Conservation (phyloP, 805 yeast species). For the Yarrowia osloensis region DNA sequence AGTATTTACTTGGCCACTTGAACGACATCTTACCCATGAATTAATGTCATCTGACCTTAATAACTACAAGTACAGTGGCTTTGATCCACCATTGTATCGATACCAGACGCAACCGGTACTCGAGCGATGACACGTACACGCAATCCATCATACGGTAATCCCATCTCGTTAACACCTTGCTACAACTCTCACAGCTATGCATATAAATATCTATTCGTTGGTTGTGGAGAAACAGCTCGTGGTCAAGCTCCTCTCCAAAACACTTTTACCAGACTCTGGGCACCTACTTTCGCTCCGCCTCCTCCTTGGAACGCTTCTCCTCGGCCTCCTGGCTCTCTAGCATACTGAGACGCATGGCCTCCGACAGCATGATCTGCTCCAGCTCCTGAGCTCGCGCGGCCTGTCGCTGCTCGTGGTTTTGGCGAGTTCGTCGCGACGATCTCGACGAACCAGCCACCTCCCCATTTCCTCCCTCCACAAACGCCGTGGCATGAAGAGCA, state of each 20-base stretch:
- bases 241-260: neutral
- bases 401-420: conserved; percentile 34
- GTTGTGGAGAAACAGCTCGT: neutral
- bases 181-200: too few species aligned
- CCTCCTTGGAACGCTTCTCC: neutral
- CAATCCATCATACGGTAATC: too few species aligned
- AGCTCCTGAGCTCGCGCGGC: conserved; percentile 45
- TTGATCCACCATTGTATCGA: too few species aligned
- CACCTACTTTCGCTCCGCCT: neutral
- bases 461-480: conserved; percentile 48
- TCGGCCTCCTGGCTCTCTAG: conserved; percentile 22
- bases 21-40: too few species aligned
- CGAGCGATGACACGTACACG: too few species aligned
- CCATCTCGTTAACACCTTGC: too few species aligned
- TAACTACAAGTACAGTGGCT: too few species aligned
- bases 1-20: too few species aligned
- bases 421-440: conserved; percentile 32
- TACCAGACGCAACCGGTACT: too few species aligned
- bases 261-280: neutral
- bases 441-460: conserved; percentile 36
- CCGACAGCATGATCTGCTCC: conserved; percentile 80
- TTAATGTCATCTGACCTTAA: too few species aligned
- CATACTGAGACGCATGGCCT: conserved; percentile 63
- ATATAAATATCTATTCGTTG: conserved; percentile 28
- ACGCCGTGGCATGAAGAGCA: conserved; percentile 86